phyloP scores from a whole-genome alignment of 768 basidiomycete genomes.

The Termitomyces sp. region DNA sequence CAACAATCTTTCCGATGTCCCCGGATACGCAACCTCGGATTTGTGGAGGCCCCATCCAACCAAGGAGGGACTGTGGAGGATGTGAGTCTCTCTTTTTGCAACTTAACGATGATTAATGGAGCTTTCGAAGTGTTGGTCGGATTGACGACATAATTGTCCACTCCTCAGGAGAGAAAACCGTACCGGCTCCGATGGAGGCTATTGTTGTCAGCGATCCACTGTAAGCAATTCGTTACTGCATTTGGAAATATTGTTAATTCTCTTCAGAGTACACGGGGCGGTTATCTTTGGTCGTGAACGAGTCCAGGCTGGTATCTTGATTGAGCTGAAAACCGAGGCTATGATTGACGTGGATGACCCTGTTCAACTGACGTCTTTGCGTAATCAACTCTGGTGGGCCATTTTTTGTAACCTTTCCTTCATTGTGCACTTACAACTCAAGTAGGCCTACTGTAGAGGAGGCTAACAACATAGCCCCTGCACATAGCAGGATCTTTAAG shows the following conservation, averaged over 20 bases:
- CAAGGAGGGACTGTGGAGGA: not conserved
- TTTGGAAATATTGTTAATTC: not conserved
- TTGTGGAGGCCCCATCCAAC: conserved; percentile 37
- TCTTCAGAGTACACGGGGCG: not conserved
- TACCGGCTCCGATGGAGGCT: not conserved
- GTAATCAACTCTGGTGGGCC: no score
- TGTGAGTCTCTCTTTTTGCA: not conserved
- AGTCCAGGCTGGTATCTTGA: no score
- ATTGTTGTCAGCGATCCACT: not conserved
- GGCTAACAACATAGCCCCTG: no score
- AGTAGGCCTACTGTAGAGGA: no score
- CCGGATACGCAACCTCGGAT: conserved; percentile 39
- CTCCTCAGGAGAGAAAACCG: not conserved
- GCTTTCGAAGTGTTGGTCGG: conserved; percentile 6
- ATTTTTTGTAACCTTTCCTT: no score
- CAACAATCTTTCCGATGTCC: conserved; percentile 28
- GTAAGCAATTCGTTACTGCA: not conserved
- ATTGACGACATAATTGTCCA: not conserved
- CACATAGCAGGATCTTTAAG: no score
- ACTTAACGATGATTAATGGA: not conserved
- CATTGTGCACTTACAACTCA: no score
- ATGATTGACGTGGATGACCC: no score
- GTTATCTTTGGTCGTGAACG: no score
- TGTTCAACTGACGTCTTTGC: no score
- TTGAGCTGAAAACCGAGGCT: no score